Evolutionary conservation across 75 land plant species (phyloP), one percentile per base, ranked within the genome.

Genomic region (Sequoiadendron giganteum): DNA sequence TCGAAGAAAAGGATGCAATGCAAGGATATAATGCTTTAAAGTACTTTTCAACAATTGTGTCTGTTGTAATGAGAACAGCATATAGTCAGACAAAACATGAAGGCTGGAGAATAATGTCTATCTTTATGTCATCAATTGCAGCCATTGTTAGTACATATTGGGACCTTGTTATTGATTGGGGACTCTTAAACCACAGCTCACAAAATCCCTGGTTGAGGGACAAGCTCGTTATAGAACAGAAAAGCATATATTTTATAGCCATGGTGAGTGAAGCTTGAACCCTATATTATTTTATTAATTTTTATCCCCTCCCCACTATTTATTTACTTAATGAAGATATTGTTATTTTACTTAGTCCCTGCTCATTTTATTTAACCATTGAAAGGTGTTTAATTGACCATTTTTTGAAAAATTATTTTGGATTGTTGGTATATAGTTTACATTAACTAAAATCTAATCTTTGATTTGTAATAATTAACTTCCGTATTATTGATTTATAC

Each of bases 111-210:
- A 90, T 55, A 42, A 39, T 93, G 8, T 95, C 93, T n/a, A 21
- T 97, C 43, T 85, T 93, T 75, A 92, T 96, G 42, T 96, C 97
- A 3, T 83, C 90, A 3, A 81, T 90, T 76, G 99, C 99, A 36
- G 95, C 97, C 16, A 32, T 91, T 19, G 95, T 95, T 88, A 97
- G 96, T 87, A 81, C 95, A 52, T 98, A 97, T 85, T 98, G 99
- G 99, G 99, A 98, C 87, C 93, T 95, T 86, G 95, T 95, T 15
- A 89, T 89, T 90, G 99, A 98, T 84, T 98, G 99, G 99, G 99
- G 99, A 48, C 85, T 98, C 47, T 77, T 98, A 68, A 90, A 93
- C 83, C 93, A 87, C 5, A 90, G 91, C 28, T 94, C 97, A 40
- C 87, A 75, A 85, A 94, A 98, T 76, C 93, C 89, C 16, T 96